Evolutionary conservation across 73 alveolate species (phyloP), one percentile per base, ranked within the genome.

Genomic region (Tetrahymena borealis): DNA sequence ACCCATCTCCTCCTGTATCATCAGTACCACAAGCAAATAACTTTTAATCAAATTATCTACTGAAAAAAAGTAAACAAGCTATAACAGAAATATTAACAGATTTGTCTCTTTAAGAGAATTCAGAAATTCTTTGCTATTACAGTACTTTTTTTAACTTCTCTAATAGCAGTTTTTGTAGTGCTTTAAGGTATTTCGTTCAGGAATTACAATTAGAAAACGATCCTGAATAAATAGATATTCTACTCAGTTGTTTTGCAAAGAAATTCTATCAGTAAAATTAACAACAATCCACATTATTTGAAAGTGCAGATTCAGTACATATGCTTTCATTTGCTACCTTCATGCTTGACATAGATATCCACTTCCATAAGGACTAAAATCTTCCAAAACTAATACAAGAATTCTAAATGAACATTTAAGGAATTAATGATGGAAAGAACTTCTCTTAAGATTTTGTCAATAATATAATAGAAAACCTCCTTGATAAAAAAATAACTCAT

Each of bases 301-400:
- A 60, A 28, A n/a, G 85, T 28, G n/a, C 85, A 60, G 95, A 93
- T 32, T 93, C 95, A 9, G 77, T 93, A 9, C 95, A 93, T 41
- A 93, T 93, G 95, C 91, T 93, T 37, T 32, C 79, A 33, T 93
- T 93, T 90, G 95, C 95, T 11, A 40, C 91, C 16, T 91, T 93
- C 16, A 93, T 93, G 37, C 38, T 93, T 24, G 95, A 93, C 32
- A 90, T 93, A 8, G 91, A 93, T n/a, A 60, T 60, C 10, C 85
- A 60, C 13, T 60, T 60, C 38, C 85, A 60, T 60, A 60, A 60
- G 28, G 85, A 60, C 20, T 35, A 11, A 6, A 35, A 60, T 60
- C 28, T 60, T 24, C 85, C 85, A 0, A 60, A n/a, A 60, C 85
- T 60, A 20, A 60, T 60, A 24, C 28, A 60, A 60, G 85, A 60